Conservation (phyloP, 202 grass and related monocot genomes). For the Schoenoplectus triqueter region DNA sequence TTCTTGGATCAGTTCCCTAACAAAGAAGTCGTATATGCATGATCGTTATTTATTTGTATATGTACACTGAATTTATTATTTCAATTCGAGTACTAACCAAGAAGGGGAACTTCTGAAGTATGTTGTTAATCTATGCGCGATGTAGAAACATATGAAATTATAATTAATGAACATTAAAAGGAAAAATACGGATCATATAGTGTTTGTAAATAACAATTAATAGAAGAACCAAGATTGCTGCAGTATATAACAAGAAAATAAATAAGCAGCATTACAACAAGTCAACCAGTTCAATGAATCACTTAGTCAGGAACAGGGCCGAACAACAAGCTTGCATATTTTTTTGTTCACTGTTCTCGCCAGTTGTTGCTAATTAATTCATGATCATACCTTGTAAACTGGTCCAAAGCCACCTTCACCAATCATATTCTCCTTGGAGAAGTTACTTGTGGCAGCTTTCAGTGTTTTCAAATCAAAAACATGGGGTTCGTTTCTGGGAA, state of each 20-base stretch:
- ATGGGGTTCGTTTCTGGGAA: background rate
- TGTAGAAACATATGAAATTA: background rate
- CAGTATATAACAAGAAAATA: background rate
- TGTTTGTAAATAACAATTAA: background rate
- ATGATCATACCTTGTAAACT: conserved; percentile 38
- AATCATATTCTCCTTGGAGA: conserved; percentile 31
- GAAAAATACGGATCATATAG: background rate
- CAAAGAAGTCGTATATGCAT: background rate
- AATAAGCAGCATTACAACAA: background rate
- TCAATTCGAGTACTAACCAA: background rate
- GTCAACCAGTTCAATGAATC: background rate
- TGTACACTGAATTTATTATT: background rate
- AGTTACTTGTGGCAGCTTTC: conserved; percentile 36
- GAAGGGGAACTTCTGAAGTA: background rate
- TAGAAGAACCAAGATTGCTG: background rate
- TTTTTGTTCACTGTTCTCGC: background rate
- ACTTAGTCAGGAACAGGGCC: background rate
- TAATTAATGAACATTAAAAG: background rate
- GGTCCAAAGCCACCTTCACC: conserved; percentile 41
- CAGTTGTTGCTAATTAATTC: background rate
- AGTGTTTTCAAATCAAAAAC: conserved; percentile 31
- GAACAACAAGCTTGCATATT: too few relatives aligned
- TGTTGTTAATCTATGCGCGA: background rate
- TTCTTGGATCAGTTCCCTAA: conserved; percentile 3
- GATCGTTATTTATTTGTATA: background rate